These are phyloP conservation scores for Xerocomus cyaneibrunnescens DNA, from an alignment of 1,284 basidiomycete genomes.

Conservation along the genomic window DNA sequence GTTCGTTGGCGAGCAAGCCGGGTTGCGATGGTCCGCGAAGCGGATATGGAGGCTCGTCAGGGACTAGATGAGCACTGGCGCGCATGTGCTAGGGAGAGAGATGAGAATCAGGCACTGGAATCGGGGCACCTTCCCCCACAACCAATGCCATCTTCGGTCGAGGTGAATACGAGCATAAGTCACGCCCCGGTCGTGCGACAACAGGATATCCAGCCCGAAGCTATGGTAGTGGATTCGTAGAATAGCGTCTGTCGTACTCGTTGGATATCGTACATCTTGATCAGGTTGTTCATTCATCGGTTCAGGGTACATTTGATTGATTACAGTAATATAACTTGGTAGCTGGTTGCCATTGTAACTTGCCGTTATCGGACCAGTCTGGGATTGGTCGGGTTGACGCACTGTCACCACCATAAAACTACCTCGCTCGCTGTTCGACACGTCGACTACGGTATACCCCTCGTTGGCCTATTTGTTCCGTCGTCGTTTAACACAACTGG, in stretches of 20 bases:
- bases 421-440: conserved; percentile 13
- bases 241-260: not conserved
- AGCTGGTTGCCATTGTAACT: conserved; percentile 18
- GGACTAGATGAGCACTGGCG: conserved; percentile 43
- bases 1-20: conserved; percentile 50
- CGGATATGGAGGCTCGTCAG: conserved; percentile 47
- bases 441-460: conserved; percentile 16
- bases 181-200: not conserved
- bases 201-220: conserved; percentile 17
- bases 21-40: conserved; percentile 55
- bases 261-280: not conserved
- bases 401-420: conserved; percentile 4
- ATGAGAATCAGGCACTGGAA: conserved; percentile 36
- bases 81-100: conserved; percentile 35
- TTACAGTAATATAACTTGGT: not conserved
- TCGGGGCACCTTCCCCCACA: conserved; percentile 28
- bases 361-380: conserved; percentile 24
- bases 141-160: not conserved
- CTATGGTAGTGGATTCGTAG: conserved; percentile 41
- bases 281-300: not conserved
- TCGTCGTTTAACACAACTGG: conserved; percentile 4
- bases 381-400: conserved; percentile 5
- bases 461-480: not conserved
- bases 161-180: not conserved
- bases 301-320: not conserved